phyloP scores from a whole-genome alignment of 225 moss, liverwort and hornwort genomes.

The Straminergon stramineum region DNA sequence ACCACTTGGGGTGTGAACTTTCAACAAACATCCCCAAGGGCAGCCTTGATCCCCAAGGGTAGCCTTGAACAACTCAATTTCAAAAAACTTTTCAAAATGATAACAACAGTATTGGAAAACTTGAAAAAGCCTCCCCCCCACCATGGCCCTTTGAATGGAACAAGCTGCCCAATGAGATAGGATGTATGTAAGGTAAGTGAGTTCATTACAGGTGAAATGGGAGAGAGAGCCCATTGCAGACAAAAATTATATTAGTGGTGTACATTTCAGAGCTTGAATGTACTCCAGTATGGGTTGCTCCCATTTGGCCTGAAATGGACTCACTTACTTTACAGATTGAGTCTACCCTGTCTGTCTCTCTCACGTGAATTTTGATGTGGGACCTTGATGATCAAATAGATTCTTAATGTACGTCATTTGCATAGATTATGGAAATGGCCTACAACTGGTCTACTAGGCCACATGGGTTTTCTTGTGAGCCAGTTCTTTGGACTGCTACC shows the following conservation, averaged over 20 bases:
- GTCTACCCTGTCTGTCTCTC: no score
- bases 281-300: no score
- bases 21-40: not conserved
- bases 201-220: no score
- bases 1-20: not conserved
- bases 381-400: not conserved
- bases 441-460: not conserved
- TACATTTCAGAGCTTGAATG: no score
- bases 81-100: not conserved
- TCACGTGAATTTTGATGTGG: not conserved
- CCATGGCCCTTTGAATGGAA: not conserved
- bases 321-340: no score
- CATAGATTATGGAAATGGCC: not conserved
- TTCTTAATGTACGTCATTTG: not conserved
- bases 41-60: not conserved
- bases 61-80: not conserved
- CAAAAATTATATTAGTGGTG: no score
- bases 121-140: not conserved
- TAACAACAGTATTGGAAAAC: not conserved
- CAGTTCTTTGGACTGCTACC: not conserved
- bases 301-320: no score
- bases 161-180: not conserved
- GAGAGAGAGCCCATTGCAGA: no score
- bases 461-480: not conserved
- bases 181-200: not conserved